A percentile compares a stretch with the other conserved stretches of the same genome.
These are phyloP conservation scores for Garcia nutans DNA, from an alignment of 345 rosid species.

Conservation along the genomic window DNA sequence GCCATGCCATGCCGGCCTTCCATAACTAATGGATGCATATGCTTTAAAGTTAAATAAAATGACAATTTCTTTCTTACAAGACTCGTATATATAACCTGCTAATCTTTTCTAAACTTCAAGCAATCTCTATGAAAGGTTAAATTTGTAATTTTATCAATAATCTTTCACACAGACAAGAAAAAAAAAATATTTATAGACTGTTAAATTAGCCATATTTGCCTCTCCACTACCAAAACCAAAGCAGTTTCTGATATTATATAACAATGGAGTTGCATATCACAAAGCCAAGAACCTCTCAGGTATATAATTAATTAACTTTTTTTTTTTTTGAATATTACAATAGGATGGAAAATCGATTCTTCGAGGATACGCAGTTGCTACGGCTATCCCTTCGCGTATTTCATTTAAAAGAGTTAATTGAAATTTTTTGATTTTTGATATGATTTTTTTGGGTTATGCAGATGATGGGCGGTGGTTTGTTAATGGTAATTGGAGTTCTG, in stretches of 20 bases:
- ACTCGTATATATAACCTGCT: background rate
- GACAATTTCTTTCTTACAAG: constrained; percentile 16
- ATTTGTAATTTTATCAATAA: background rate
- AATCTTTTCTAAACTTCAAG: background rate
- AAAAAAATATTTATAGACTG: no score
- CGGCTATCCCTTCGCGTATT: no score
- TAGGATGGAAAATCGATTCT: no score
- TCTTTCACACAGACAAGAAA: no score
- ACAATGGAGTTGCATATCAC: constrained; percentile 21
- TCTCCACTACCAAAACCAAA: background rate
- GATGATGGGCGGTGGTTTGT: constrained; percentile 15
- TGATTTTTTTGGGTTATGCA: background rate
- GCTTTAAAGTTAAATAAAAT: background rate
- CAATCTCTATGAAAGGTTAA: background rate
- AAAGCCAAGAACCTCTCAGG: constrained; percentile 19
- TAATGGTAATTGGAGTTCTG: constrained; percentile 20
- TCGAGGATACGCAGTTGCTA: no score
- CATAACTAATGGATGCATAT: background rate
- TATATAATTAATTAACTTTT: background rate
- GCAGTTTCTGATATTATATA: background rate
- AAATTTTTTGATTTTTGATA: background rate
- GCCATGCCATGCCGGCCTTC: background rate
- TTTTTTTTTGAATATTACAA: no score
- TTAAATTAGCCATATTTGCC: background rate
- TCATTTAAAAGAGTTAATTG: background rate